A percentile compares a stretch with the other conserved stretches of the same genome.
These are phyloP conservation scores for Lipomyces mesembrius DNA, from an alignment of 805 yeast genomes.

Conservation along the genomic window DNA sequence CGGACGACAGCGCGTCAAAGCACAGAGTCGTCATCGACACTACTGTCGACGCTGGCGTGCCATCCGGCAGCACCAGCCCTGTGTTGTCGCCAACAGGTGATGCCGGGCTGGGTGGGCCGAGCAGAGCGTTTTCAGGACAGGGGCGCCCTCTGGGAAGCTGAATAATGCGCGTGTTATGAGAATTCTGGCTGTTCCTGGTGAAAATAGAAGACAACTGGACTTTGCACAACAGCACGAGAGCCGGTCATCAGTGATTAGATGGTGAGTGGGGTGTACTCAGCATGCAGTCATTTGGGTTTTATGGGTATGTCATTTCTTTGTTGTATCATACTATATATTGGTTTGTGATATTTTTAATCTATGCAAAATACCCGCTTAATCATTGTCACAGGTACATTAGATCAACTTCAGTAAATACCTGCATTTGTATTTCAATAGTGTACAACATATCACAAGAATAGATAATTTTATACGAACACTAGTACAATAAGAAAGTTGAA, in stretches of 20 bases:
- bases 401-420: not conserved
- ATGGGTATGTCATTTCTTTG: not conserved
- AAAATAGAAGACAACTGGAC: too few species aligned
- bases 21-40: slow-evolving; percentile 34
- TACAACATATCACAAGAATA: not conserved
- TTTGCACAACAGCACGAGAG: not conserved
- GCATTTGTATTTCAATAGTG: slow-evolving; percentile 1
- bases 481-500: not conserved
- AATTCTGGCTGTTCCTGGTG: not conserved
- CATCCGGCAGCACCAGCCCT: slow-evolving; percentile 33
- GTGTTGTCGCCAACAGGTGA: slow-evolving; percentile 18
- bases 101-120: not conserved
- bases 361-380: too few species aligned
- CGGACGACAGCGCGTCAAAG: slow-evolving; percentile 35
- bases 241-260: not conserved
- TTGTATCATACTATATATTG: not conserved
- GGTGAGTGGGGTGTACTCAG: too few species aligned
- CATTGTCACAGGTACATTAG: slow-evolving; percentile 7
- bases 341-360: too few species aligned
- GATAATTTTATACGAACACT: not conserved
- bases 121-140: slow-evolving; percentile 24
- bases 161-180: not conserved
- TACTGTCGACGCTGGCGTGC: slow-evolving; percentile 34
- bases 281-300: not conserved
- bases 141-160: slow-evolving; percentile 28